Base-by-base conservation (phyloP, 768 basidiomycete genomes). In the Mycena amicta region DNA sequence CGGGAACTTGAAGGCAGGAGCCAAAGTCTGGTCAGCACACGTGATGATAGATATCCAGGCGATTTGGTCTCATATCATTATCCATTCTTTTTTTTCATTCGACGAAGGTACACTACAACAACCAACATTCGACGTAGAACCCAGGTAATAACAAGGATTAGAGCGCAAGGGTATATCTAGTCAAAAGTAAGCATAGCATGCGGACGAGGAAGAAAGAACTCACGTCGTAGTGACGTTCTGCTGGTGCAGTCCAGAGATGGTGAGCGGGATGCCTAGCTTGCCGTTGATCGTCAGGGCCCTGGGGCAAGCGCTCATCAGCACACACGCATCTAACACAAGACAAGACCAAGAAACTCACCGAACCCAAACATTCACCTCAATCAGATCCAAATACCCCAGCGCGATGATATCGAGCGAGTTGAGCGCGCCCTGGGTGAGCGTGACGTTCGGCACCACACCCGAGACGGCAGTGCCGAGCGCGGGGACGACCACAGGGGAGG, bases 321-420 rank as follows among this genome's bases (percentile, higher is more conserved):
- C 20, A n/a, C 23, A n/a, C 20, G 45, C 23, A n/a, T 46, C 20
- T 15, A 18, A 16, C 15, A 26, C 2, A 41, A 5, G 1, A 8
- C 13, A 6, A n/a, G 4, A 27, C 5, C 13, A 6, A 22, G 16
- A 8, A 16, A 53, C 73, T 57, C 53, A 79, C 80, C 76, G 74
- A 49, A 78, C 50, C 29, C 68, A 63, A 3, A 78, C 72, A 57
- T 79, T 70, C 6, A 72, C 72, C 18, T 70, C 66, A n/a, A 71
- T 62, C 40, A 87, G 72, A 61, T 88, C 85, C 56, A 87, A 71
- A 46, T 75, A 73, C 11, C 79, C 82, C 37, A 80, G 67, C 0
- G 84, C 80, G 47, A 87, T 80, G 43, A 88, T 86, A 11, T 55
- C 72, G 15, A 88, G 73, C 2, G 85, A 80, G 5, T 66, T 75